These are phyloP conservation scores for Chytriomyces sp. DNA, from an alignment of 192 early-diverging fungal species.

Conservation along the genomic window DNA sequence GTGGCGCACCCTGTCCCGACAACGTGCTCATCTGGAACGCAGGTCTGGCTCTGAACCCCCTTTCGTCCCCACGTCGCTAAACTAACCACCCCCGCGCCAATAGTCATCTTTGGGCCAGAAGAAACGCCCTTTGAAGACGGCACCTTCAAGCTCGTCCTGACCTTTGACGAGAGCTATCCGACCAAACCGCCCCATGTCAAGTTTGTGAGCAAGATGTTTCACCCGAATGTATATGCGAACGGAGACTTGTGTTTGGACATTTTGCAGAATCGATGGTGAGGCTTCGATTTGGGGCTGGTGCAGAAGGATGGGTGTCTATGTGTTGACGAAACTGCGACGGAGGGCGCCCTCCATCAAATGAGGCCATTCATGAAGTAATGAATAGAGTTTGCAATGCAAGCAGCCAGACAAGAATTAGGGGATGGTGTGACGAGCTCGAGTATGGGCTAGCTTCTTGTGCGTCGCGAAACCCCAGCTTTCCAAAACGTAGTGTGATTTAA, in stretches of 20 bases:
- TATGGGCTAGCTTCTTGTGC: no score
- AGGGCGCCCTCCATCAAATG: neutral
- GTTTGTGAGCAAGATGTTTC: conserved; percentile 96
- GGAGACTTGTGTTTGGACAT: conserved; percentile 98
- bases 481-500: no score
- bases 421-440: no score
- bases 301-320: neutral
- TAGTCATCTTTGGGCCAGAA: conserved; percentile 93
- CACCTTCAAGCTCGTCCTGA: conserved; percentile 90
- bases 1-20: conserved; percentile 86
- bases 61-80: no score
- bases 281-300: neutral
- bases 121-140: conserved; percentile 98
- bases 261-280: conserved; percentile 90
- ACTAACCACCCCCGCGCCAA: no score
- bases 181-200: conserved; percentile 96
- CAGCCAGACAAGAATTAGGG: no score
- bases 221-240: conserved; percentile 95
- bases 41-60: no score
- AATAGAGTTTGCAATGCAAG: neutral
- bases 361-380: neutral
- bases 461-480: no score
- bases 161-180: conserved; percentile 97
- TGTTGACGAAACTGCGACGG: neutral
- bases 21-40: conserved; percentile 98